Conservation (phyloP, 139 green algal genomes). For the Chlorella sp. region DNA sequence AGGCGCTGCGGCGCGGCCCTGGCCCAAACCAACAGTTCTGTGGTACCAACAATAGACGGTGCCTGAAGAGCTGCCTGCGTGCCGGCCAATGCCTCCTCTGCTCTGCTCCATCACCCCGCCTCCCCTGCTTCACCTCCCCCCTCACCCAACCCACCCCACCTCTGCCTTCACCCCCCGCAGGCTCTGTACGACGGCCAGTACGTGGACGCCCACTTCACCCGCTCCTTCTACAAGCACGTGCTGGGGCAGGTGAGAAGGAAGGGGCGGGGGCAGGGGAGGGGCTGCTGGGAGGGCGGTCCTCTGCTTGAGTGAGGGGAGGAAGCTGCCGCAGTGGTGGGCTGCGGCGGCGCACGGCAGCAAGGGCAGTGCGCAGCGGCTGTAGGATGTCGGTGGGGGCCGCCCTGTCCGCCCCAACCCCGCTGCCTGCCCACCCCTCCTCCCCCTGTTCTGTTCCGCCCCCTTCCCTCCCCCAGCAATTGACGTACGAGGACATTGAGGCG, state of each 20-base stretch:
- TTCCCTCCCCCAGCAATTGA: conserved; percentile 66
- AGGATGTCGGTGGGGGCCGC: no score
- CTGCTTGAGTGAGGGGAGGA: no score
- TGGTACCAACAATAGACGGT: neutral
- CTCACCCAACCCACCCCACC: neutral
- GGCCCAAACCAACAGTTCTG: no score
- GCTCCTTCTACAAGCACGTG: conserved; percentile 99
- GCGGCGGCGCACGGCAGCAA: no score
- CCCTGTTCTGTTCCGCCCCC: no score
- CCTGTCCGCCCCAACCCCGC: no score
- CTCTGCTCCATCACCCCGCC: neutral
- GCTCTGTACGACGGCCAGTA: conserved; percentile 93
- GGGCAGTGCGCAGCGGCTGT: no score
- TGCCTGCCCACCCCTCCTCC: neutral
- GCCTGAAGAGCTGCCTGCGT: no score
- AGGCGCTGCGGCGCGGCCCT: no score
- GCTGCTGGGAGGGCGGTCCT: neutral
- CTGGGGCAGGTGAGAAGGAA: conserved; percentile 66
- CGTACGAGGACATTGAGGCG: conserved; percentile 96
- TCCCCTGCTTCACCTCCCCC: neutral
- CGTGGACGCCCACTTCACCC: conserved; percentile 97
- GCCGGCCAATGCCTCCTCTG: no score
- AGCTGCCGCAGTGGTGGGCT: no score
- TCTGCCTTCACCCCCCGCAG: conserved; percentile 42
- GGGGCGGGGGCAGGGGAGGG: no score